A percentile compares a stretch with the other conserved stretches of the same genome.
Conservation (phyloP, 2,329 filamentous ascomycete species). For the Calonectria pauciramosa region DNA sequence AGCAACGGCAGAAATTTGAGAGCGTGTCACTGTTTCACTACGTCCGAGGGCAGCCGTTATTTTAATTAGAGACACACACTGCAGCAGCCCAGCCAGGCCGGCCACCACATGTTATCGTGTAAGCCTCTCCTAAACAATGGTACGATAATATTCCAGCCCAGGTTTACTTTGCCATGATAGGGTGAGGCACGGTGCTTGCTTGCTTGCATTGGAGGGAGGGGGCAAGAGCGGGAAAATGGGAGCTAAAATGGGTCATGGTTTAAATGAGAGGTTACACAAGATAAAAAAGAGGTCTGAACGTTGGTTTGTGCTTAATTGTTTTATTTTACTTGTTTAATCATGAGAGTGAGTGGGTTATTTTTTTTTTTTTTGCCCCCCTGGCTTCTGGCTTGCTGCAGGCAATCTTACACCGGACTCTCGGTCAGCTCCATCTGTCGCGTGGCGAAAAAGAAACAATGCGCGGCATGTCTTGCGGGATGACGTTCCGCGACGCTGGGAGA, state of each 20-base stretch:
- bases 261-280: neutral
- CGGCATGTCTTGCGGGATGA: slow-evolving; percentile 10
- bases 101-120: neutral
- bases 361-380: neutral
- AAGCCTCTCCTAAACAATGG: neutral
- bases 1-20: neutral
- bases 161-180: neutral
- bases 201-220: neutral
- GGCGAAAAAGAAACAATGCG: slow-evolving; percentile 4
- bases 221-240: neutral
- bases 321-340: neutral
- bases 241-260: neutral
- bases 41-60: slow-evolving; percentile 10
- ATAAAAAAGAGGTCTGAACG: neutral
- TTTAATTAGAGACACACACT: slow-evolving; percentile 6
- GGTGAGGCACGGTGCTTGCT: neutral
- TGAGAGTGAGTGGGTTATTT: neutral
- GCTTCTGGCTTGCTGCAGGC: neutral
- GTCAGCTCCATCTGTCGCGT: neutral
- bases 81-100: neutral
- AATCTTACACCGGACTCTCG: neutral
- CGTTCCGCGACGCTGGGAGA: neutral
- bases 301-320: neutral
- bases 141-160: slow-evolving; percentile 6
- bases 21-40: slow-evolving; percentile 11